phyloP scores from a whole-genome alignment of 2,329 filamentous ascomycete genomes.

The Huntiella bhutanensis region DNA sequence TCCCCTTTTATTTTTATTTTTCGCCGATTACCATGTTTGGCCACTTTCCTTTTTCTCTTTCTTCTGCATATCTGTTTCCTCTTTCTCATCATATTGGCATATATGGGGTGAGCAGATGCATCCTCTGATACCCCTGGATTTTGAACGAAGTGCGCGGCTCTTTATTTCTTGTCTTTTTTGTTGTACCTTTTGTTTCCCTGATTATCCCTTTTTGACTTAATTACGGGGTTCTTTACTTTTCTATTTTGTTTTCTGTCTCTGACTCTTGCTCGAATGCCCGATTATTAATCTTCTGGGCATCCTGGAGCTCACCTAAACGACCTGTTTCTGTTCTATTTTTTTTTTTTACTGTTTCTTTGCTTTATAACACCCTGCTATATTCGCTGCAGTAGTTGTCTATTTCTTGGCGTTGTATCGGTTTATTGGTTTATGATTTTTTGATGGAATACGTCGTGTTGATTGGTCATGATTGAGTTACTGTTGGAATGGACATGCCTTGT shows the following conservation, averaged over 20 bases:
- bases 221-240: slow-evolving; percentile 1
- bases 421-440: too few relatives aligned
- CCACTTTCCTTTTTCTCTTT: slow-evolving; percentile 13
- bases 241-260: slow-evolving; percentile 3
- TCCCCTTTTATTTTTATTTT: not conserved
- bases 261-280: too few relatives aligned
- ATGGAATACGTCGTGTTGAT: too few relatives aligned
- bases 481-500: too few relatives aligned
- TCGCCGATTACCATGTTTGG: slow-evolving; percentile 10
- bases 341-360: not conserved
- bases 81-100: slow-evolving; percentile 10
- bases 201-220: not conserved
- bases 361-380: too few relatives aligned
- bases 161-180: slow-evolving; percentile 13
- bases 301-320: not conserved
- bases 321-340: slow-evolving; percentile 3
- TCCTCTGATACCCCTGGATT: slow-evolving; percentile 10
- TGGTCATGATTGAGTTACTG: too few relatives aligned
- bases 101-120: slow-evolving; percentile 10
- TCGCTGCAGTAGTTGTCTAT: too few relatives aligned
- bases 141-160: slow-evolving; percentile 6
- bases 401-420: too few relatives aligned
- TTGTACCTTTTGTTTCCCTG: slow-evolving; percentile 7
- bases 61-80: slow-evolving; percentile 1
- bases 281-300: too few relatives aligned